Conservation (phyloP, 2,329 filamentous ascomycete genomes). For the Kalmusia sp. region DNA sequence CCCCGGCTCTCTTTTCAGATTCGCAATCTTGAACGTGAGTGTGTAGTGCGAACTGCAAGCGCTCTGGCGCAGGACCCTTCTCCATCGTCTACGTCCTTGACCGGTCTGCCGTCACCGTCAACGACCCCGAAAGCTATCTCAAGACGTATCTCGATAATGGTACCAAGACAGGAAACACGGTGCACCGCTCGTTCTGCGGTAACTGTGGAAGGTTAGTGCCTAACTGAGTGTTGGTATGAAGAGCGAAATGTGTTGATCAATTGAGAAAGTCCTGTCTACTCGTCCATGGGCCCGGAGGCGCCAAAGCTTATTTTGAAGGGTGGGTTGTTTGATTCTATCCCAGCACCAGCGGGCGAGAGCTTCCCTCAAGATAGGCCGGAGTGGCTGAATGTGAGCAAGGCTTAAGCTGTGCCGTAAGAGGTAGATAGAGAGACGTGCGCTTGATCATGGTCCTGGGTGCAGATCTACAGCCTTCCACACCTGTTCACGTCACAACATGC, state of each 20-base stretch:
- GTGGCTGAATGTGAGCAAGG: slow-evolving; percentile 24
- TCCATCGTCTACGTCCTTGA: slow-evolving; percentile 33
- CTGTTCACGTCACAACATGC: too few relatives aligned
- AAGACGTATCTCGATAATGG: slow-evolving; percentile 36
- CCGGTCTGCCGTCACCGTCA: slow-evolving; percentile 24
- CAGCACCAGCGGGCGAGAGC: slow-evolving; percentile 18
- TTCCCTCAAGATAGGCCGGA: slow-evolving; percentile 29
- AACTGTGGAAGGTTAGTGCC: slow-evolving; percentile 36
- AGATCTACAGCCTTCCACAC: too few relatives aligned
- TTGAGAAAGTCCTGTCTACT: slow-evolving; percentile 29
- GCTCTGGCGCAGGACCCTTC: slow-evolving; percentile 29
- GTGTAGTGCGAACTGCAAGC: slow-evolving; percentile 38
- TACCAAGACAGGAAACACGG: slow-evolving; percentile 35
- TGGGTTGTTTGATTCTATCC: slow-evolving; percentile 33
- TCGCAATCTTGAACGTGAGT: not conserved
- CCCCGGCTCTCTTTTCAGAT: not conserved
- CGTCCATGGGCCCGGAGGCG: slow-evolving; percentile 19
- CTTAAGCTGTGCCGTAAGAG: not conserved
- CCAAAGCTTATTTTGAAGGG: slow-evolving; percentile 32
- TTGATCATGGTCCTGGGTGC: too few relatives aligned
- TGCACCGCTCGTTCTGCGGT: slow-evolving; percentile 36
- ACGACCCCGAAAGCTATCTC: slow-evolving; percentile 26
- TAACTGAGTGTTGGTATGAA: not conserved
- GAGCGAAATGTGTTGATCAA: slow-evolving; percentile 3
- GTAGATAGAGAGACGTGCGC: not conserved